Base-by-base conservation (phyloP, 108 stramenopile genomes). In the Ochromonas danica region DNA sequence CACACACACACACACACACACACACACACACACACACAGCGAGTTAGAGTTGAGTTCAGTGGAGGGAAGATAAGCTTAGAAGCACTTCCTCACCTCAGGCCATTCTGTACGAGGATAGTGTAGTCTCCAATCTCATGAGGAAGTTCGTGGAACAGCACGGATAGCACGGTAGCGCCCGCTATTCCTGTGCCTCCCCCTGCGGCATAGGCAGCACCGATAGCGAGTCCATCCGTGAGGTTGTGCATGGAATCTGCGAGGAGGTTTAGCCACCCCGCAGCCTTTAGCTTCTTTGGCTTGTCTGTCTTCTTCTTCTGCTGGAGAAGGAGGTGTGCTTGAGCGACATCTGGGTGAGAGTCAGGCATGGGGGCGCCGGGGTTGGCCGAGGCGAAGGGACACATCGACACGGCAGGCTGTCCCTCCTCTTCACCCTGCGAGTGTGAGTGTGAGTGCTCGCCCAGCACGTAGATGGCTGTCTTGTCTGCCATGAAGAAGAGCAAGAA, bases 61-160 rank as follows among this genome's bases (percentile, higher is more conserved):
- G n/a, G n/a, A n/a, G n/a, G n/a, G n/a, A n/a, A n/a, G n/a, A n/a
- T n/a, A n/a, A n/a, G n/a, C n/a, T n/a, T n/a, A n/a, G n/a, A n/a
- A n/a, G 6, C 22, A 51, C 43, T 62, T 78, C 65, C 2, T 1
- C 40, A 72, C 77, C 80, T 86, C 67, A 89, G 86, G 1, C 94
- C 94, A 60, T 83, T 87, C 71, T 86, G 88, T 0, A 93, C 85
- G 77, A 95, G 82, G 71, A 92, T 90, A 30, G 90, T 88, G 82
- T 90, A 95, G 81, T 94, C 93, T 10, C 94, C 91, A 39, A 95
- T 61, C 71, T 95, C 94, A 78, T 95, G 94, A 28, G 94, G 94
- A 60, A 95, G 87, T 84, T 95, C 94, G 70, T 95, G 94, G 62
- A 95, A 86, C 42, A 93, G 62, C n/a, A 95, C 87, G 1, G 91